A percentile compares a stretch with the other conserved stretches of the same genome.
Evolutionary conservation across 805 yeast species (phyloP).

Genomic region (Wickerhamomyces tratensis): DNA sequence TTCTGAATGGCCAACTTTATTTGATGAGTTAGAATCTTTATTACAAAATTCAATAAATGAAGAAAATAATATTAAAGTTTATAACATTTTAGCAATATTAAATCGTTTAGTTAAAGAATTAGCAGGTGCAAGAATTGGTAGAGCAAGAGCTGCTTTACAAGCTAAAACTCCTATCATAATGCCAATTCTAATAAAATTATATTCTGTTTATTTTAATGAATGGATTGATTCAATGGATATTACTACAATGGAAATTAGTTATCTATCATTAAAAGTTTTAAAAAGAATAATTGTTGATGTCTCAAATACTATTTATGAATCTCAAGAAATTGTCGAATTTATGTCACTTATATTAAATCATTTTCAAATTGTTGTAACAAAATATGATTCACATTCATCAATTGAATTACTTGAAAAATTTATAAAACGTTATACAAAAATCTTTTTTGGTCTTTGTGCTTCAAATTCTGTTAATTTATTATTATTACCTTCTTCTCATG

Average conservation of each 20-base stretch:
- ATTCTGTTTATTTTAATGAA: slow-evolving; percentile 45
- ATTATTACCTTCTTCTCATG: slow-evolving; percentile 51
- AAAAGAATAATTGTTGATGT: slow-evolving; percentile 73
- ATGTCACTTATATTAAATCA: slow-evolving; percentile 47
- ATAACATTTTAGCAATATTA: slow-evolving; percentile 54
- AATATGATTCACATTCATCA: slow-evolving; percentile 38
- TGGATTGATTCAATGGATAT: slow-evolving; percentile 47
- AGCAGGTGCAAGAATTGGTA: slow-evolving; percentile 73
- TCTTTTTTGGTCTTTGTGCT: slow-evolving; percentile 50
- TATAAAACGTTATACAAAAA: slow-evolving; percentile 65
- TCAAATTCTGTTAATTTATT: slow-evolving; percentile 63
- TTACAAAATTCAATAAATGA: slow-evolving; percentile 34
- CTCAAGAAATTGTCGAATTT: slow-evolving; percentile 48
- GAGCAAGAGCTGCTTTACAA: slow-evolving; percentile 71
- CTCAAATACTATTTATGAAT: slow-evolving; percentile 57
- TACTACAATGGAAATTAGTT: slow-evolving; percentile 62
- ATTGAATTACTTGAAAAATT: slow-evolving; percentile 50
- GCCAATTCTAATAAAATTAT: slow-evolving; percentile 49
- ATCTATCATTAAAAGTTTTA: slow-evolving; percentile 63
- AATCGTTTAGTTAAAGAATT: slow-evolving; percentile 74
- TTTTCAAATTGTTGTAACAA: slow-evolving; percentile 42
- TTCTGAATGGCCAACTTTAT: slow-evolving; percentile 70
- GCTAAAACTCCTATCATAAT: slow-evolving; percentile 55
- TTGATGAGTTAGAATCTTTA: slow-evolving; percentile 47
- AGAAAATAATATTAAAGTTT: slow-evolving; percentile 41